phyloP scores from a whole-genome alignment of 768 basidiomycete genomes.

The Tephrocybe sp. region DNA sequence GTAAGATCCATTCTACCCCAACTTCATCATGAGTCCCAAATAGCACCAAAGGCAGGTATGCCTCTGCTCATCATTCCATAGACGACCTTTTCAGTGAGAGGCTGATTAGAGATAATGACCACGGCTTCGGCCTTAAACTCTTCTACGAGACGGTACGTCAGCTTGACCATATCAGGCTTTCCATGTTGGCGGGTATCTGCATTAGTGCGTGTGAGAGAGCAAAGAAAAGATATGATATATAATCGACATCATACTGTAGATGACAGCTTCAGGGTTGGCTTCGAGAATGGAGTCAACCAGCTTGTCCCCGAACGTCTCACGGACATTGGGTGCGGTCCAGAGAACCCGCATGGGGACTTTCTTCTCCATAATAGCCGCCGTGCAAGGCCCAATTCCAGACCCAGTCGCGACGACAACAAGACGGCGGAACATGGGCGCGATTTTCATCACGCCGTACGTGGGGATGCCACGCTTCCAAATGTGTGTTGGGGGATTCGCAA shows the following conservation, averaged over 20 bases:
- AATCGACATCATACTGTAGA: constrained; percentile 42
- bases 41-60: constrained; percentile 59
- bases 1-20: no score
- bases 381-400: constrained; percentile 60
- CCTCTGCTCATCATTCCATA: constrained; percentile 60
- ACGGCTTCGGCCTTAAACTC: constrained; percentile 55
- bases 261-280: constrained; percentile 44
- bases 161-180: constrained; percentile 48
- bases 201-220: constrained; percentile 11
- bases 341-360: constrained; percentile 51
- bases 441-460: constrained; percentile 52
- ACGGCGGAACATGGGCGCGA: constrained; percentile 53
- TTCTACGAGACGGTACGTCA: constrained; percentile 41
- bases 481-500: constrained; percentile 47
- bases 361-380: constrained; percentile 49
- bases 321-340: constrained; percentile 60
- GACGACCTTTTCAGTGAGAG: constrained; percentile 53
- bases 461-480: constrained; percentile 61
- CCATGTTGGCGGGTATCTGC: constrained; percentile 43
- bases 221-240: neutral
- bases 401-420: constrained; percentile 58
- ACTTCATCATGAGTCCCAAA: constrained; percentile 40
- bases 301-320: constrained; percentile 59
- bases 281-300: constrained; percentile 53
- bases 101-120: constrained; percentile 60